A percentile compares a stretch with the other conserved stretches of the same genome.
Evolutionary conservation across 2,329 filamentous ascomycete genomes (phyloP).

Genomic region (Penicillium sp.): DNA sequence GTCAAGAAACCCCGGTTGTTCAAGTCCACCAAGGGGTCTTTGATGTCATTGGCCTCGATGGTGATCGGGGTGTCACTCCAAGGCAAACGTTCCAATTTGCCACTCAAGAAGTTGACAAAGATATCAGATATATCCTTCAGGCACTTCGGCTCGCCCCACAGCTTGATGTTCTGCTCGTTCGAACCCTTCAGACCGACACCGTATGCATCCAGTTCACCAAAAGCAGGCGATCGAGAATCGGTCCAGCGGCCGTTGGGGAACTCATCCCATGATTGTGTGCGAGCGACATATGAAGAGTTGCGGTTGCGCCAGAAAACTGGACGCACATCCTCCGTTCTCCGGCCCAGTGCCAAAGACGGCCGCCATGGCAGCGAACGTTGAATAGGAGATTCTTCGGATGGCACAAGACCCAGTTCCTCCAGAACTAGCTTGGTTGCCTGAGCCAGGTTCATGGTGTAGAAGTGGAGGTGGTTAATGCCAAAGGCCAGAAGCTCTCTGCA

Average conservation of each 20-base stretch:
- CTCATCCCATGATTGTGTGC: constrained; percentile 98
- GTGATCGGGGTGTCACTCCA: constrained; percentile 93
- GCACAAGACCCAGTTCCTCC: constrained; percentile 81
- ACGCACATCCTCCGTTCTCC: constrained; percentile 90
- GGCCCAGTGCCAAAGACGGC: constrained; percentile 84
- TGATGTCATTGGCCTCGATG: constrained; percentile 76
- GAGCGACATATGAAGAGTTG: constrained; percentile 90
- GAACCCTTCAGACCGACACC: constrained; percentile 91
- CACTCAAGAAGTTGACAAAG: constrained; percentile 82
- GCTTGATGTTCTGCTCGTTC: constrained; percentile 92
- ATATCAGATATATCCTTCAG: constrained; percentile 78
- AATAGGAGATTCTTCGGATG: constrained; percentile 72
- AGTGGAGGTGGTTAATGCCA: constrained; percentile 87
- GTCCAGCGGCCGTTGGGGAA: constrained; percentile 99
- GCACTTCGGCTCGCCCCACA: constrained; percentile 84
- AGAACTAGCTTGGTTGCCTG: constrained; percentile 92
- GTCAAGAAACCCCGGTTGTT: constrained; percentile 87
- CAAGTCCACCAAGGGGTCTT: constrained; percentile 72
- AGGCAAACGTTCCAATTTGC: constrained; percentile 77
- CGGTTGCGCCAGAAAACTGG: constrained; percentile 99
- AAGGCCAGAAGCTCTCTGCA: constrained; percentile 80
- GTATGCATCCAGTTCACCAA: constrained; percentile 92
- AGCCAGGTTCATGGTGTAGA: constrained; percentile 99
- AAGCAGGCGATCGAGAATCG: constrained; percentile 92
- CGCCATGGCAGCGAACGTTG: constrained; percentile 96